phyloP scores from a whole-genome alignment of 441 rosid genomes.

The Euphorbia corollata region DNA sequence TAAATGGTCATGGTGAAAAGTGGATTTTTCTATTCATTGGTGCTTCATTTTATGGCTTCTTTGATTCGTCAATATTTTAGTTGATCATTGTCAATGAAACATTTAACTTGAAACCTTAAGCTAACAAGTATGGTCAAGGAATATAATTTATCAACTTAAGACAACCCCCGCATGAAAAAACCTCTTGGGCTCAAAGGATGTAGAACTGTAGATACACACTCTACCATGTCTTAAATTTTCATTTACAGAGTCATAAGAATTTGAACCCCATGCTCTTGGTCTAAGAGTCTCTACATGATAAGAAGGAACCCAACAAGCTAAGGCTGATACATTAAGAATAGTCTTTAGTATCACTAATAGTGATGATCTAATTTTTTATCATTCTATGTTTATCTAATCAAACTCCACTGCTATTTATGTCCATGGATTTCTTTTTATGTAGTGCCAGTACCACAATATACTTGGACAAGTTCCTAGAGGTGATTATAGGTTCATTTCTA shows the following conservation, averaged over 20 bases:
- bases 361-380: background rate
- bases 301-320: background rate
- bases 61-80: background rate
- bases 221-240: too few species aligned
- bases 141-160: too few species aligned
- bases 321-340: background rate
- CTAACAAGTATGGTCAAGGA: background rate
- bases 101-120: background rate
- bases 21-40: background rate
- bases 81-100: background rate
- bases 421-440: background rate
- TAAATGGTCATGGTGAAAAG: background rate
- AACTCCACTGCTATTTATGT: background rate
- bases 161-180: too few species aligned
- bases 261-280: background rate
- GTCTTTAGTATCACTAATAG: background rate
- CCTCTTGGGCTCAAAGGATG: too few species aligned
- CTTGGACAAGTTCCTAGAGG: constrained; percentile 1
- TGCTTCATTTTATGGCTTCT: too few species aligned
- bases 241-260: background rate
- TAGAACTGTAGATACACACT: too few species aligned
- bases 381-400: background rate
- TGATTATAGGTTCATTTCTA: background rate
- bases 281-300: background rate
- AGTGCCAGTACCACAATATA: background rate